Base-by-base conservation (phyloP, 176 grass and related monocot species). In the Bolboschoenus planiculmis region DNA sequence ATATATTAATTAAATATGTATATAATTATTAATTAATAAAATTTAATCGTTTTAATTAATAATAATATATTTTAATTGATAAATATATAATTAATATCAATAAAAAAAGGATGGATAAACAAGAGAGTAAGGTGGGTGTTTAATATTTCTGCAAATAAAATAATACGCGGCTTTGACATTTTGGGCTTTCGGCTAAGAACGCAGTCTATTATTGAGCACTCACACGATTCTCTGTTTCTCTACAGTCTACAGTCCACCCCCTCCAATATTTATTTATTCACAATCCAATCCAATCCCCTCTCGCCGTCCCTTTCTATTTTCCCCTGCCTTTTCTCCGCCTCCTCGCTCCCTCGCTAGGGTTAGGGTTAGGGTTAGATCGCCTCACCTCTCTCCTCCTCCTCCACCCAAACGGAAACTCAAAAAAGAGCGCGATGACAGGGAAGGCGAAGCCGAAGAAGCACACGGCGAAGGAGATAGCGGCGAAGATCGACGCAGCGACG, bases 401-500 rank as follows among this genome's bases (percentile, higher is more conserved):
- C 5, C 5, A 43, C 42, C 36, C 15, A 1, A 46, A 39, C 48
- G 10, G 6, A 58, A 33, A 5, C 51, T 16, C 7, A 61, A 76
- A 70, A 21, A 76, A n/a, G 20, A 73, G 39, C 36, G 71, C 43
- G 83, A 94, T 97, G 95, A 99, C 96, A 84, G 96, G 96, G 70
- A 99, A 99, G 89, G 96, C 96, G 87, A 99, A 99, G 96, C 96
- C 96, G 71, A 99, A 99, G 96, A 99, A 99, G 93, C 96, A 99
- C 93, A 99, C 96, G 61, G 96, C 96, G 70, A 99, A 99, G 92
- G 96, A 99, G 96, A 91, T 93, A 78, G 90, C 92, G 0, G 21
- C 90, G 30, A 99, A 99, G 93, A 24, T 91, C 67, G 96, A 95
- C 84, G 96, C 96, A 78, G 96, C 96, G 54, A 90, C 87, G 86